Conservation (phyloP, 495 filamentous ascomycete species). For the Penicillium salamii region DNA sequence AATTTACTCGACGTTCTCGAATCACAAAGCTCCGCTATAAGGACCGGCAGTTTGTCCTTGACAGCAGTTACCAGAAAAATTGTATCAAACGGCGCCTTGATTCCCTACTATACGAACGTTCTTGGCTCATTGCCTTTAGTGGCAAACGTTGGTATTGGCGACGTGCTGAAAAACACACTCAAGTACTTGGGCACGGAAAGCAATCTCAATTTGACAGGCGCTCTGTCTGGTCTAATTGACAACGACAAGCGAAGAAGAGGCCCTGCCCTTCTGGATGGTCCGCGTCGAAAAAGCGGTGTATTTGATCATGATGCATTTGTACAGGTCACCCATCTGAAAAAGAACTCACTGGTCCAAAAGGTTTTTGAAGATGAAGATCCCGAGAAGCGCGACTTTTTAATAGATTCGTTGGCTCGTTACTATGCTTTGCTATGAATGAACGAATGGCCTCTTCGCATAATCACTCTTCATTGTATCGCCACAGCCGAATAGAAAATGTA, state of each 20-base stretch:
- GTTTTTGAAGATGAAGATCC: conserved; percentile 12
- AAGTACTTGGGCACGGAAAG: conserved; percentile 12
- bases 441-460: neutral
- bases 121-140: conserved; percentile 30
- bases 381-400: conserved; percentile 14
- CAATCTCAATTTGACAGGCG: conserved; percentile 3
- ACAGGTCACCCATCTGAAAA: no score
- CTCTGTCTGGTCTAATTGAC: neutral
- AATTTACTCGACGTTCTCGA: conserved; percentile 27
- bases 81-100: conserved; percentile 26
- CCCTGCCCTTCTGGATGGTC: neutral
- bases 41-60: conserved; percentile 27
- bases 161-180: conserved; percentile 32
- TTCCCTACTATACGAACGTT: conserved; percentile 38
- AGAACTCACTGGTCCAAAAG: conserved; percentile 8
- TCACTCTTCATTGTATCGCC: no score
- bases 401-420: conserved; percentile 11
- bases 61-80: conserved; percentile 27
- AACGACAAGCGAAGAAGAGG: neutral
- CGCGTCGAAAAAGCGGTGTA: neutral
- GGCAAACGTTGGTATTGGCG: conserved; percentile 24
- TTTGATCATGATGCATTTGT: conserved; percentile 2
- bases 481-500: no score
- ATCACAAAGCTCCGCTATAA: conserved; percentile 23
- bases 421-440: neutral